phyloP scores from a whole-genome alignment of 148 eudicot genomes.

The Pharnaceum exiguum region DNA sequence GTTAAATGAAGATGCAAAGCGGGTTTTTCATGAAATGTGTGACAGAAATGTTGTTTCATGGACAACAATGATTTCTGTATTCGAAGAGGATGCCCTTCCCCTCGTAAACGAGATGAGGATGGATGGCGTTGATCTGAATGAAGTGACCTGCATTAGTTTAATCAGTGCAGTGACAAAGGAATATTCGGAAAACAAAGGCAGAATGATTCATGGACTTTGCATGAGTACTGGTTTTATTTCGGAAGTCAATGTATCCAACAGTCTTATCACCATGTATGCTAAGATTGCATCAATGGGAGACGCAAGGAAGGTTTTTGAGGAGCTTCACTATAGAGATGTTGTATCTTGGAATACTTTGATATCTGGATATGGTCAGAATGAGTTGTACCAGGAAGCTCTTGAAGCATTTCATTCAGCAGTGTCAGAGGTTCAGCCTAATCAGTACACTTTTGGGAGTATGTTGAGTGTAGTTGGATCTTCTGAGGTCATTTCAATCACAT shows the following conservation, averaged over 20 bases:
- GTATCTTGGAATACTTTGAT: constrained; percentile 82
- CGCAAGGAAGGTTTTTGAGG: constrained; percentile 55
- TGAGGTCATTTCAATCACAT: constrained; percentile 60
- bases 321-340: constrained; percentile 43
- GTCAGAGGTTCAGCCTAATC: constrained; percentile 47
- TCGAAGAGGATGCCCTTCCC: constrained; percentile 45
- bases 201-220: constrained; percentile 65
- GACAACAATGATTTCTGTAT: constrained; percentile 82
- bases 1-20: constrained; percentile 40
- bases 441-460: constrained; percentile 76
- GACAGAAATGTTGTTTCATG: constrained; percentile 81
- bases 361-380: constrained; percentile 67
- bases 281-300: constrained; percentile 57
- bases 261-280: constrained; percentile 87
- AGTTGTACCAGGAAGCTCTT: constrained; percentile 58
- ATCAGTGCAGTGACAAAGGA: constrained; percentile 57
- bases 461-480: constrained; percentile 73
- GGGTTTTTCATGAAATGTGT: constrained; percentile 49
- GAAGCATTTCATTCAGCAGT: constrained; percentile 40
- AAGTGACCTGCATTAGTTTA: constrained; percentile 65
- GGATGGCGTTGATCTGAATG: constrained; percentile 71
- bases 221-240: constrained; percentile 52
- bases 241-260: constrained; percentile 58
- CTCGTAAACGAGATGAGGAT: constrained; percentile 65
- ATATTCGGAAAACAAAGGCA: constrained; percentile 53